Percentiles rank a stretch among this genome's conserved stretches.
Evolutionary conservation across 2,329 filamentous ascomycete species (phyloP).

Genomic region (Byssoonygena ceratinophila): DNA sequence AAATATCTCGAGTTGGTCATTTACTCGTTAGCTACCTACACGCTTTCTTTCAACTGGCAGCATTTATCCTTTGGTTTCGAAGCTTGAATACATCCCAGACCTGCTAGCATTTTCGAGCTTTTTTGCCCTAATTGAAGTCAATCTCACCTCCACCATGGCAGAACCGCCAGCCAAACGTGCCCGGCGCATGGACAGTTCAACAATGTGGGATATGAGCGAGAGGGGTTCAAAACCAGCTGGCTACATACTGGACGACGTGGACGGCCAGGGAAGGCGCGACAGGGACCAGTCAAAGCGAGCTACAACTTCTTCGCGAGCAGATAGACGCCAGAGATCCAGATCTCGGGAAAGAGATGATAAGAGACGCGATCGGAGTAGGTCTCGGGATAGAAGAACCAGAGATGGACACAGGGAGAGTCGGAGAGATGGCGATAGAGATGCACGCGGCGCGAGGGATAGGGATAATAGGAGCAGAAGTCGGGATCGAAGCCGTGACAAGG

Average conservation of each 20-base stretch:
- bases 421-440: slow-evolving; percentile 32
- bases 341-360: slow-evolving; percentile 33
- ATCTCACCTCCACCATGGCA: slow-evolving; percentile 43
- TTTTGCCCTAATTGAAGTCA: no score
- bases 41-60: background rate
- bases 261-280: slow-evolving; percentile 23
- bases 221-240: slow-evolving; percentile 20
- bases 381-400: slow-evolving; percentile 30
- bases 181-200: slow-evolving; percentile 47
- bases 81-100: no score
- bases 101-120: no score
- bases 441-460: slow-evolving; percentile 32
- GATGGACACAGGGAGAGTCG: slow-evolving; percentile 27
- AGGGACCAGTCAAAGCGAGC: slow-evolving; percentile 19
- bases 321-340: slow-evolving; percentile 33
- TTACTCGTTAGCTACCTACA: no score
- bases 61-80: no score
- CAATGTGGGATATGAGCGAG: slow-evolving; percentile 49
- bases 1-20: no score
- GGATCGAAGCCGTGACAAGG: slow-evolving; percentile 16
- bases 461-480: slow-evolving; percentile 20
- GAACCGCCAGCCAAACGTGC: slow-evolving; percentile 43
- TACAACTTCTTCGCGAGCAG: slow-evolving; percentile 27
- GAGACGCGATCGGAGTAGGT: slow-evolving; percentile 36
- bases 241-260: background rate